Percentiles rank a stretch among this genome's conserved stretches.
These are phyloP conservation scores for Stachybotrys chartarum DNA, from an alignment of 2,329 filamentous ascomycete genomes.

Conservation along the genomic window DNA sequence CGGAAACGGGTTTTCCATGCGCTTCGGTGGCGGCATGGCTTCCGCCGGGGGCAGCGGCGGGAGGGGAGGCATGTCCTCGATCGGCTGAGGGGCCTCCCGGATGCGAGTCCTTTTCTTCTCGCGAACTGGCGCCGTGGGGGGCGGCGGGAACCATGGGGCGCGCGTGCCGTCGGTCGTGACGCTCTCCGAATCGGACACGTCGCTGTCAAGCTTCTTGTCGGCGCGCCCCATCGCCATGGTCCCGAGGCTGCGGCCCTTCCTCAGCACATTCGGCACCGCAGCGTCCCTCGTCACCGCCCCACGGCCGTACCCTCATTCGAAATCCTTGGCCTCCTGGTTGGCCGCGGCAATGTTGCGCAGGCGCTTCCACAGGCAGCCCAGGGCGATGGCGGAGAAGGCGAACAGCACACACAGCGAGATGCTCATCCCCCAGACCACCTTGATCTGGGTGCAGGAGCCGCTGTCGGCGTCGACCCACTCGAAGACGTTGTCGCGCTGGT, in stretches of 20 bases:
- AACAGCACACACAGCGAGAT: conserved; percentile 73
- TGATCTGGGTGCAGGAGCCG: conserved; percentile 73
- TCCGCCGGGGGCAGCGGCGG: conserved; percentile 12
- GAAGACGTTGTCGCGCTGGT: conserved; percentile 23
- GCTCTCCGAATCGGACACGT: conserved; percentile 21
- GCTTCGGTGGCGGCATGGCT: conserved; percentile 6
- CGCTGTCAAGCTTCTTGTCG: conserved; percentile 23
- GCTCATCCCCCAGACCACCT: conserved; percentile 79
- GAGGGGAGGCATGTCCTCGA: conserved; percentile 21
- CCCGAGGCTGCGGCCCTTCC: conserved; percentile 25
- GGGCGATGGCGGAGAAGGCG: conserved; percentile 52
- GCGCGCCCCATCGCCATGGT: conserved; percentile 25
- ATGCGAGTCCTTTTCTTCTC: conserved; percentile 13
- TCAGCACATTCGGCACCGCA: conserved; percentile 10
- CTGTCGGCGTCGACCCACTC: conserved; percentile 45
- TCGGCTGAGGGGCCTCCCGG: conserved; percentile 15
- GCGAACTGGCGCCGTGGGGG: conserved; percentile 26
- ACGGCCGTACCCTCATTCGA: conserved; percentile 45
- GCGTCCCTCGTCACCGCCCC: conserved; percentile 16
- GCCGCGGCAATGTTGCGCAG: conserved; percentile 31
- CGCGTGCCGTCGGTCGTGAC: conserved; percentile 9
- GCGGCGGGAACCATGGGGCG: conserved; percentile 23
- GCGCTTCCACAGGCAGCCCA: conserved; percentile 55
- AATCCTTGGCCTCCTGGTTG: conserved; percentile 33
- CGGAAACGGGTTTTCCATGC: conserved; percentile 7